Conservation (phyloP, 192 early-diverging fungal genomes). For the Funneliformis geosporum region DNA sequence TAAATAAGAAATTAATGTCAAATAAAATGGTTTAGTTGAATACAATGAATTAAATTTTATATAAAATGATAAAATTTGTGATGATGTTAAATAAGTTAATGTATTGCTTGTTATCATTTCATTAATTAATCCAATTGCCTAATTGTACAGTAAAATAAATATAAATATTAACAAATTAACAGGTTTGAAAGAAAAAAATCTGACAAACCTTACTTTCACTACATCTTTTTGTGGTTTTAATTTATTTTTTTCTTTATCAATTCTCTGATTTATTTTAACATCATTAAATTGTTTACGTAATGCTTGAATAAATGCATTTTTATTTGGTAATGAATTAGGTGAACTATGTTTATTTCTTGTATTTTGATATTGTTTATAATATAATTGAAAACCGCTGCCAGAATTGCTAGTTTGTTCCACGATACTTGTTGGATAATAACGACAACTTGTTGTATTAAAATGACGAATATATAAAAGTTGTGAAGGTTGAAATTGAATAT, state of each 20-base stretch:
- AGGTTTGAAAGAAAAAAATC: background rate
- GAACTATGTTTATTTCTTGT: background rate
- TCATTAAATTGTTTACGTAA: background rate
- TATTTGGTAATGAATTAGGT: constrained; percentile 11
- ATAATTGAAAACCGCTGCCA: background rate
- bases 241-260: background rate
- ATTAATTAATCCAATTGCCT: constrained; percentile 21
- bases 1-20: constrained; percentile 16
- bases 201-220: constrained; percentile 29
- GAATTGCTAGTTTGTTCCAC: background rate
- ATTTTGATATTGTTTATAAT: background rate
- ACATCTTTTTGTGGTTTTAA: constrained; percentile 6
- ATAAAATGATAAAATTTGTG: constrained; percentile 16
- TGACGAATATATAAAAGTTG: background rate
- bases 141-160: background rate
- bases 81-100: background rate
- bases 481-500: background rate
- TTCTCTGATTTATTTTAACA: background rate
- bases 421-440: background rate
- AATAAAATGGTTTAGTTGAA: constrained; percentile 8
- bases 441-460: background rate
- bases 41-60: background rate
- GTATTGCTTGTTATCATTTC: background rate
- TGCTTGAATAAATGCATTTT: constrained; percentile 19
- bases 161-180: background rate